Evolutionary conservation across 1,284 basidiomycete species (phyloP).

Genomic region (Porogramme epimiltina): DNA sequence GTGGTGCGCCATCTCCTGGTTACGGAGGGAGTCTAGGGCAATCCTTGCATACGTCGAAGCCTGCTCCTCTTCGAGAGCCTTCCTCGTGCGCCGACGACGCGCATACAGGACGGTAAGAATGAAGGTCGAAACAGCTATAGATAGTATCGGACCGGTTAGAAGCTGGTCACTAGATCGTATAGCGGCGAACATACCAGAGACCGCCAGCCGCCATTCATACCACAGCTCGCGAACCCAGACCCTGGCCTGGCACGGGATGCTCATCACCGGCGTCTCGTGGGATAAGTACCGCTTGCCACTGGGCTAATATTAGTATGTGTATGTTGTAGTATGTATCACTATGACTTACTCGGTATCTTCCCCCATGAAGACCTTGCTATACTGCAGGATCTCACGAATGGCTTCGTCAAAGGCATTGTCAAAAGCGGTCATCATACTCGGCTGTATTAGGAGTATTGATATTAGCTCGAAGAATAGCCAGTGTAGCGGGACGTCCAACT

Average conservation of each 20-base stretch:
- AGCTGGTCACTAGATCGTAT: slow-evolving; percentile 21
- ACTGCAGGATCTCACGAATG: slow-evolving; percentile 78
- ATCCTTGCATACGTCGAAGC: slow-evolving; percentile 80
- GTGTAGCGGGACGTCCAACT: slow-evolving; percentile 25
- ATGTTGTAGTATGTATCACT: background rate
- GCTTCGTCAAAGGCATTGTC: slow-evolving; percentile 81
- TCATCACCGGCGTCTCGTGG: slow-evolving; percentile 72
- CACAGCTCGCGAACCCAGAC: slow-evolving; percentile 72
- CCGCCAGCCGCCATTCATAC: slow-evolving; percentile 67
- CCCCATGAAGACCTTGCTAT: slow-evolving; percentile 78
- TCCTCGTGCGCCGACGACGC: slow-evolving; percentile 49
- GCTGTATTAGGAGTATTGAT: slow-evolving; percentile 44
- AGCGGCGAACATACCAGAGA: slow-evolving; percentile 56
- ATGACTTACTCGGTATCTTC: slow-evolving; percentile 69
- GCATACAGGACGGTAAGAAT: slow-evolving; percentile 23
- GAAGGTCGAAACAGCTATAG: no score
- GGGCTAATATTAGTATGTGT: slow-evolving; percentile 7
- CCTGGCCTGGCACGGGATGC: slow-evolving; percentile 68
- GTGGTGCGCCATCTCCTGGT: slow-evolving; percentile 86
- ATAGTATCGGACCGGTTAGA: slow-evolving; percentile 2
- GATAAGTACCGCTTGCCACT: slow-evolving; percentile 81
- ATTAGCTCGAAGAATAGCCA: slow-evolving; percentile 23
- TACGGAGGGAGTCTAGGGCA: slow-evolving; percentile 80
- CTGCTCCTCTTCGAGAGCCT: slow-evolving; percentile 66
- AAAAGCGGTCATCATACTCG: slow-evolving; percentile 54